Evolutionary conservation across 2,329 filamentous ascomycete species (phyloP).

Genomic region (Furcasterigmium sp.): DNA sequence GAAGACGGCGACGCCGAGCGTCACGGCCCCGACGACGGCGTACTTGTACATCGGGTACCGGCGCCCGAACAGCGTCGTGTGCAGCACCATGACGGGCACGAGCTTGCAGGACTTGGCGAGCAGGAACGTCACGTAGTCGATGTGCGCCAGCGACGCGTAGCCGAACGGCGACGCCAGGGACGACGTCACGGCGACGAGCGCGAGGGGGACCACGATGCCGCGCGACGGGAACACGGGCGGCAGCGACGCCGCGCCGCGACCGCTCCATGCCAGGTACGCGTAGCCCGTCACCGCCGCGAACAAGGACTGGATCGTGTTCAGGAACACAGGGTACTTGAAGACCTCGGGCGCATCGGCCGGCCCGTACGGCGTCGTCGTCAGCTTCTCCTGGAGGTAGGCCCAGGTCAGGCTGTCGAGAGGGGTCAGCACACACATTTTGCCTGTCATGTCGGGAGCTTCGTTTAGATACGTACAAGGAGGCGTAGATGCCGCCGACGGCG

Average conservation of each 20-base stretch:
- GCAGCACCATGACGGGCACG: constrained; percentile 95
- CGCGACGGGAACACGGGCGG: constrained; percentile 71
- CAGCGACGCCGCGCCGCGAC: constrained; percentile 38
- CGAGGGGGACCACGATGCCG: constrained; percentile 69
- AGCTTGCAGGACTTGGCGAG: constrained; percentile 98
- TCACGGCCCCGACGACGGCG: constrained; percentile 84
- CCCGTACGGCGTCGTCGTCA: constrained; percentile 88
- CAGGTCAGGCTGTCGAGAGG: constrained; percentile 70
- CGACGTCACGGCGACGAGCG: constrained; percentile 77
- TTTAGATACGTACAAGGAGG: constrained; percentile 69
- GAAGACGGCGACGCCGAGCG: constrained; percentile 88
- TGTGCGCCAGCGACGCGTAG: constrained; percentile 85
- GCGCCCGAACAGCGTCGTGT: constrained; percentile 85
- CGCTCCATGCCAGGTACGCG: constrained; percentile 69
- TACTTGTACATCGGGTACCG: constrained; percentile 96
- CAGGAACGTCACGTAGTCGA: constrained; percentile 97
- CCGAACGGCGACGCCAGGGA: constrained; percentile 93
- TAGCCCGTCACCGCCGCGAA: constrained; percentile 82
- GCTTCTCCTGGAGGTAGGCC: constrained; percentile 94
- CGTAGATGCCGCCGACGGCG: constrained; percentile 93
- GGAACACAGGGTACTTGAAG: constrained; percentile 90
- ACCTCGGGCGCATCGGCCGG: constrained; percentile 59
- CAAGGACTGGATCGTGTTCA: constrained; percentile 91
- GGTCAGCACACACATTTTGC: no score
- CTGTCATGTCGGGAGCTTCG: no score